Evolutionary conservation across 2,329 filamentous ascomycete species (phyloP).

Genomic region (Alternaria consortialis): DNA sequence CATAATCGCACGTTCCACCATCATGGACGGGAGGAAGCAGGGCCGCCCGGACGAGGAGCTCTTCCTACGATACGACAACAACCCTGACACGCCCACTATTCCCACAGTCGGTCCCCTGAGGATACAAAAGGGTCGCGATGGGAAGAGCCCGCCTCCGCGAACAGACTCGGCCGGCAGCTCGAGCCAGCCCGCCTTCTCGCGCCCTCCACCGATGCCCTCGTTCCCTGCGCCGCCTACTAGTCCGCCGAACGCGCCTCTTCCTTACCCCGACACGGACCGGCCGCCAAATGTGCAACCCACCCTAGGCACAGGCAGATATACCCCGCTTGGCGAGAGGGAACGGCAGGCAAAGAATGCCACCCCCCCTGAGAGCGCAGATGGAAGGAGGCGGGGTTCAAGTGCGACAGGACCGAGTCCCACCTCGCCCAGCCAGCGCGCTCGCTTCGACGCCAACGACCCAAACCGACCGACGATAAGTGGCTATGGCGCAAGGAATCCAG

Average conservation of each 20-base stretch:
- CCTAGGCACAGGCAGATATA: constrained; percentile 42
- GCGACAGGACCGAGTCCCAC: constrained; percentile 40
- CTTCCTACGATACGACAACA: constrained; percentile 68
- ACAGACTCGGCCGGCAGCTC: constrained; percentile 72
- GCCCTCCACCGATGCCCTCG: constrained; percentile 62
- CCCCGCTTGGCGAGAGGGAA: constrained; percentile 49
- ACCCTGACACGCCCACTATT: constrained; percentile 77
- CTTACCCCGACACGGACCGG: constrained; percentile 57
- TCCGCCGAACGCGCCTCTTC: constrained; percentile 55
- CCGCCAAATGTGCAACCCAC: constrained; percentile 32
- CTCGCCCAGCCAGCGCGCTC: constrained; percentile 48
- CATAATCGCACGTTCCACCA: constrained; percentile 8
- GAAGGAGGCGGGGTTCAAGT: constrained; percentile 43
- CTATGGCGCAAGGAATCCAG: constrained; percentile 51
- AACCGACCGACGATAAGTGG: constrained; percentile 58
- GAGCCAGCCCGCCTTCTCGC: constrained; percentile 48
- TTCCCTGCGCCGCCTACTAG: constrained; percentile 69
- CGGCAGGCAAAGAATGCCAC: constrained; percentile 46
- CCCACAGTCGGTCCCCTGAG: constrained; percentile 84
- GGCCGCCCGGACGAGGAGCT: constrained; percentile 82
- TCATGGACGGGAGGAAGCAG: constrained; percentile 62
- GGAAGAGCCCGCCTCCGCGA: constrained; percentile 61
- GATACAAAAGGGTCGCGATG: constrained; percentile 77
- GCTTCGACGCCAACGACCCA: constrained; percentile 59
- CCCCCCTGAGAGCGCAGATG: constrained; percentile 41